These are phyloP conservation scores for Porcisia hertigi DNA, from an alignment of 208 protist genomes.

Conservation along the genomic window DNA sequence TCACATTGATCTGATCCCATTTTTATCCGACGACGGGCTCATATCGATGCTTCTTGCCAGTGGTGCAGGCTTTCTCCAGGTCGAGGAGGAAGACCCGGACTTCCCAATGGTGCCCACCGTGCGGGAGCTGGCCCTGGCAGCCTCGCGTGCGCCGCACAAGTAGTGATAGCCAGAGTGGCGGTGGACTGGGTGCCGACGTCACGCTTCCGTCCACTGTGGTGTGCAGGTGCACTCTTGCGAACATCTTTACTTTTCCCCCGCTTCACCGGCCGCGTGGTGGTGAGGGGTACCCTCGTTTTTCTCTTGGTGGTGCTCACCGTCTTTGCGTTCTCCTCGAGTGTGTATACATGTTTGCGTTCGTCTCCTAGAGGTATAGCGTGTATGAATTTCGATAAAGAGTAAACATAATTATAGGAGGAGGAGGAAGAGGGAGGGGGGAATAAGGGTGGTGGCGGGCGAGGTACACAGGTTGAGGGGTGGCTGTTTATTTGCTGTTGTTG, in stretches of 20 bases:
- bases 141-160: neutral
- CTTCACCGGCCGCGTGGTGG: too few species aligned
- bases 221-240: neutral
- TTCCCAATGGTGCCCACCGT: slow-evolving; percentile 84
- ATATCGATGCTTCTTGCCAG: slow-evolving; percentile 69
- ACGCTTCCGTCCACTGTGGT: neutral
- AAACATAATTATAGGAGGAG: too few species aligned
- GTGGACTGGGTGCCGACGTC: neutral
- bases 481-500: neutral
- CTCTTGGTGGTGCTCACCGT: too few species aligned
- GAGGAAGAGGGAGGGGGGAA: too few species aligned
- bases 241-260: too few species aligned
- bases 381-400: too few species aligned
- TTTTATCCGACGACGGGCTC: slow-evolving; percentile 67
- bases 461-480: too few species aligned
- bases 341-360: too few species aligned
- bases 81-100: slow-evolving; percentile 57
- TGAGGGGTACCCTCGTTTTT: too few species aligned
- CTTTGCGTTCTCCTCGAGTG: too few species aligned
- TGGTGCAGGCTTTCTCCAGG: slow-evolving; percentile 45
- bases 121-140: slow-evolving; percentile 29
- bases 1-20: slow-evolving; percentile 59
- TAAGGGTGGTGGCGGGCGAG: too few species aligned
- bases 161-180: neutral
- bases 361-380: too few species aligned